Evolutionary conservation across 192 early-diverging fungal species (phyloP), one percentile per base, ranked within the genome.

Genomic region (Pilobolus umbonatus): DNA sequence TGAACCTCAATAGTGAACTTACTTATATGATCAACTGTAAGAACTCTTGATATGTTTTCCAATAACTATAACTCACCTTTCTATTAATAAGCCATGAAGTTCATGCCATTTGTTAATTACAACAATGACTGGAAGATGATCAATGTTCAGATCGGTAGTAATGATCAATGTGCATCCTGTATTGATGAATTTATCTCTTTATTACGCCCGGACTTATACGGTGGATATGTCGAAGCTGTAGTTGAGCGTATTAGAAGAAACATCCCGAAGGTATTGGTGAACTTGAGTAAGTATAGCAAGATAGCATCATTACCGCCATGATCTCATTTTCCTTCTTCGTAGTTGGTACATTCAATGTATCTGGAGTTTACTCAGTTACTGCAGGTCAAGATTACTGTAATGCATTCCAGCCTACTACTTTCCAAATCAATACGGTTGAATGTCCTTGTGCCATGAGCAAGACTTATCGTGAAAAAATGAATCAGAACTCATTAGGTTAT

Each of bases 1-100:
- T 24, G 14, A 80, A 84, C 43, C 63, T 84, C 28, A 24, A 60
- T 12, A 29, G 48, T 28, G 65, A 81, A 57, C 55, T 84, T 8
- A 36, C 65, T 21, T 76, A 77, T 43, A 59, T 83, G 11, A 57
- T 45, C 36, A 29, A 29, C 32, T 39, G 60, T 61, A 55, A 2
- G 52, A 48, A 30, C n/a, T n/a, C n/a, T n/a, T n/a, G n/a, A n/a
- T n/a, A n/a, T n/a, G n/a, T n/a, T n/a, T n/a, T n/a, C n/a, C n/a
- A n/a, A n/a, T n/a, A n/a, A n/a, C n/a, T n/a, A n/a, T n/a, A n/a
- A n/a, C n/a, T 40, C n/a, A 21, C 24, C 6, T 35, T 11, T 36
- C 28, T 39, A 42, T 4, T 6, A 8, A 1, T 24, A 21, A 57
- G 55, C 40, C 8, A 57, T 57, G 40, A 32, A 31, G 32, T 22